Evolutionary conservation across 148 eudicot species (phyloP).

Genomic region (Vaccinium darrowii): DNA sequence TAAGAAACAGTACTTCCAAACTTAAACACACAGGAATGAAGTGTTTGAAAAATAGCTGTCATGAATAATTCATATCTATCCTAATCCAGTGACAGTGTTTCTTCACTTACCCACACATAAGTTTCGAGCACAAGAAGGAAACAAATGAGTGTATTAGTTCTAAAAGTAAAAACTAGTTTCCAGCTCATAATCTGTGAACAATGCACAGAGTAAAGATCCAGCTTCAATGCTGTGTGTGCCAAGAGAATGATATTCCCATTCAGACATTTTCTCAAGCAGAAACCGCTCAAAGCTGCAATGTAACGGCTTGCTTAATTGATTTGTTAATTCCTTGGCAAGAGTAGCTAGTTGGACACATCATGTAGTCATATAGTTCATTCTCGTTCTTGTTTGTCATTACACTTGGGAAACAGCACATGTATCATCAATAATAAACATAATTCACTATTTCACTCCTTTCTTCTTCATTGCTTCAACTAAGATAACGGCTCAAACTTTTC

Average conservation of each 20-base stretch:
- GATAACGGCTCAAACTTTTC: not conserved
- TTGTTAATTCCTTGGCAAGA: not conserved
- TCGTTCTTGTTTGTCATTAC: not conserved
- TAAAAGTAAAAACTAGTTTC: not conserved
- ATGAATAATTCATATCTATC: not conserved
- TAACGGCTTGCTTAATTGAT: not conserved
- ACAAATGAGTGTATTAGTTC: not conserved
- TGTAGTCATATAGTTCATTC: not conserved
- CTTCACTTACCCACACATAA: not conserved
- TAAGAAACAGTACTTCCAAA: not conserved
- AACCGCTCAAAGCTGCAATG: constrained; percentile 7
- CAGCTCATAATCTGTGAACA: not conserved
- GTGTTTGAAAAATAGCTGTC: not conserved
- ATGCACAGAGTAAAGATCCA: not conserved
- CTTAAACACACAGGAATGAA: not conserved
- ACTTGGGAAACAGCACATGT: not conserved
- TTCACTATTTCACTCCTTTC: not conserved
- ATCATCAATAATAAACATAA: not conserved
- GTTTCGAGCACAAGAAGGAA: not conserved
- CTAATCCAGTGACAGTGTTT: not conserved
- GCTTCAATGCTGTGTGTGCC: not conserved
- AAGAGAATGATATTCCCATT: constrained; percentile 10
- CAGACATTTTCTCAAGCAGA: constrained; percentile 35
- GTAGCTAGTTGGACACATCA: not conserved
- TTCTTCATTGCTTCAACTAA: not conserved